Percentiles rank a stretch among this genome's conserved stretches.
Evolutionary conservation across 2,329 filamentous ascomycete species (phyloP).

Genomic region (Trichophyton simii): DNA sequence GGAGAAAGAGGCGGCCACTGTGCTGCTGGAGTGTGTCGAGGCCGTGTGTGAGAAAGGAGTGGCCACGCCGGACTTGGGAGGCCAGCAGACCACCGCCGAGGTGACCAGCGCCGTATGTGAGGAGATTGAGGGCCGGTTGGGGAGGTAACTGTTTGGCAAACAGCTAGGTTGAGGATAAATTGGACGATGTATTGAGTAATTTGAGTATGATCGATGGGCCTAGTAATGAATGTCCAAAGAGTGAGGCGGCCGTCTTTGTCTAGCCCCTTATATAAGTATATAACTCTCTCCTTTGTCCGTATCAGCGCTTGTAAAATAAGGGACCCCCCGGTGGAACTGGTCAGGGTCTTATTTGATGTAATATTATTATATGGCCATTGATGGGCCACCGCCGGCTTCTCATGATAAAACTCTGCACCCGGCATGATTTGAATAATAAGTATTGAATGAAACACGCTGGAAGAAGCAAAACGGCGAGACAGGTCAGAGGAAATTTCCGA

Average conservation of each 20-base stretch:
- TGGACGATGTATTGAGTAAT: neutral
- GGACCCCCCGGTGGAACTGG: neutral
- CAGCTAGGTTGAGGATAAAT: neutral
- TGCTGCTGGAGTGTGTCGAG: conserved; percentile 48
- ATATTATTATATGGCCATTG: neutral
- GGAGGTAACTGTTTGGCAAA: neutral
- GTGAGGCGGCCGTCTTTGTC: neutral
- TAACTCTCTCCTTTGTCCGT: neutral
- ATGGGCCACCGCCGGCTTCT: neutral
- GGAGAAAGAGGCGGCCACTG: conserved; percentile 43
- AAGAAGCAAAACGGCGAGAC: neutral
- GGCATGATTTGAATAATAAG: neutral
- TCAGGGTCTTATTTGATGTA: neutral
- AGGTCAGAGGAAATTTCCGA: neutral
- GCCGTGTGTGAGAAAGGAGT: conserved; percentile 45
- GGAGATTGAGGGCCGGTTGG: conserved; percentile 34
- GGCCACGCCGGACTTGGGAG: conserved; percentile 49
- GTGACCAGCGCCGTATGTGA: conserved; percentile 47
- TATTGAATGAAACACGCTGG: neutral
- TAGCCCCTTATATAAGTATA: neutral
- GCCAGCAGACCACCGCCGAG: conserved; percentile 43
- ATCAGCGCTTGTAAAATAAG: neutral
- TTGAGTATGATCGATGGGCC: neutral
- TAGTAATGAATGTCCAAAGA: neutral
- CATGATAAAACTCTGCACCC: neutral